Base-by-base conservation (phyloP, 208 protist genomes). In the Leishmania tropica region DNA sequence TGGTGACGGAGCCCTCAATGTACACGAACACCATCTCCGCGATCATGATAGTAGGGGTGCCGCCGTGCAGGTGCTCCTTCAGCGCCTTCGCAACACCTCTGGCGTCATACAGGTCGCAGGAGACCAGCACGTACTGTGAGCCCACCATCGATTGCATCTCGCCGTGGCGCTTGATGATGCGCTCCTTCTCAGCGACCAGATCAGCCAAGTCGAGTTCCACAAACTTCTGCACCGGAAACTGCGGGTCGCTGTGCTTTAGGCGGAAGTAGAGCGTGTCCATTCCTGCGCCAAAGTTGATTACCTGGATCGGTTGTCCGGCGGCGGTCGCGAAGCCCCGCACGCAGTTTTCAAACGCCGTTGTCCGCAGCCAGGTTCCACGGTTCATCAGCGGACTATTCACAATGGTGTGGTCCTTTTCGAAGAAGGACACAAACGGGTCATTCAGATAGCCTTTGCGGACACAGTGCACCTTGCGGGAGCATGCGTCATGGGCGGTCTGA, bases 361-460 rank as follows among this genome's bases (percentile, higher is more conserved):
- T 95, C 40, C 95, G 91, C 68, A 98, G 88, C 95, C 95, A 98
- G 60, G 92, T 97, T 8, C 95, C 95, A 72, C 95, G 90, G 65
- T 98, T 98, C 95, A 98, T 98, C 28, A 98, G 80, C 8, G 95
- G 95, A 76, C 95, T 98, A 85, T 98, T 98, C 48, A 98, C 86
- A 37, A 97, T 92, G 5, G 95, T 98, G 54, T 85, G 84, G 81
- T 98, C 95, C 72, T 90, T 90, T 7, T 90, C 84, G 77, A 98
- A 97, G 62, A 89, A 93, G 28, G 81, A 75, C 45, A 94, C 93
- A 82, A 96, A 98, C 3, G 95, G 95, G 76, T 98, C 95, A 75
- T 96, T 89, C 21, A 98, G 85, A 83, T 98, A 98, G 15, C 80
- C 76, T 78, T 96, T 98, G 21, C 79, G 81, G 13, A 97, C 95